Percentiles rank a stretch among this genome's conserved stretches.
These are phyloP conservation scores for Termitomyces sp. DNA, from an alignment of 1,284 basidiomycete species.

Conservation along the genomic window DNA sequence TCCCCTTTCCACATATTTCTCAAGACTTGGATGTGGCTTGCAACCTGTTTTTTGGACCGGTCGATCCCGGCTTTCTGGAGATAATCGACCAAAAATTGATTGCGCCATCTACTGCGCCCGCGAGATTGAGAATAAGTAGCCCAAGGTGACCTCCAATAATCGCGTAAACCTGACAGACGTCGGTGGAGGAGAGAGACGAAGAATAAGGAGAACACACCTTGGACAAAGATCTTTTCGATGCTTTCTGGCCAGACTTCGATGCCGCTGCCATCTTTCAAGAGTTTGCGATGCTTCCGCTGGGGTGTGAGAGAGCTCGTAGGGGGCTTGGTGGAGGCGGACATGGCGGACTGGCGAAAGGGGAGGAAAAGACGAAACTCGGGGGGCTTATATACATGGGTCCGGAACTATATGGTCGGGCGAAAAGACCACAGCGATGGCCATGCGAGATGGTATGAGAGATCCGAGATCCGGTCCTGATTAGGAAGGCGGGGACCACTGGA, in stretches of 20 bases:
- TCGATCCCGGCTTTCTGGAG: constrained; percentile 60
- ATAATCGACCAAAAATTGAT: constrained; percentile 77
- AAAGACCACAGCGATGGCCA: constrained; percentile 13
- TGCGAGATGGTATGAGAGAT: constrained; percentile 15
- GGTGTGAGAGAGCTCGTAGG: constrained; percentile 53
- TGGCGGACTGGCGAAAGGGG: constrained; percentile 21
- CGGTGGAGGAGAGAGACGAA: neutral
- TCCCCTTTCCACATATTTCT: constrained; percentile 84
- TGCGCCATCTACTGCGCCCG: constrained; percentile 73
- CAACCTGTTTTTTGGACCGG: constrained; percentile 77
- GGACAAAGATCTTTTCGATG: constrained; percentile 70
- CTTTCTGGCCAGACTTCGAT: constrained; percentile 74
- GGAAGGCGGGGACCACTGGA: constrained; percentile 18
- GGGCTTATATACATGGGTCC: constrained; percentile 31
- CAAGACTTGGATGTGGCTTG: constrained; percentile 77
- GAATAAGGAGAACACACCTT: constrained; percentile 40
- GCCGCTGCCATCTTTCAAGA: constrained; percentile 73
- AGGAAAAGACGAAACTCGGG: constrained; percentile 19
- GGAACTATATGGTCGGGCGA: constrained; percentile 23
- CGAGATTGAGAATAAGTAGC: constrained; percentile 71
- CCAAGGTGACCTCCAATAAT: constrained; percentile 76
- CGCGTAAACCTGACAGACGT: constrained; percentile 50
- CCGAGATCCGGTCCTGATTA: constrained; percentile 20
- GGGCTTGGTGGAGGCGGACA: constrained; percentile 22
- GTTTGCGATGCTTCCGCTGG: constrained; percentile 75